Evolutionary conservation across 352 stramenopile genomes (phyloP).

Genomic region (Thraustochytrium sp.): DNA sequence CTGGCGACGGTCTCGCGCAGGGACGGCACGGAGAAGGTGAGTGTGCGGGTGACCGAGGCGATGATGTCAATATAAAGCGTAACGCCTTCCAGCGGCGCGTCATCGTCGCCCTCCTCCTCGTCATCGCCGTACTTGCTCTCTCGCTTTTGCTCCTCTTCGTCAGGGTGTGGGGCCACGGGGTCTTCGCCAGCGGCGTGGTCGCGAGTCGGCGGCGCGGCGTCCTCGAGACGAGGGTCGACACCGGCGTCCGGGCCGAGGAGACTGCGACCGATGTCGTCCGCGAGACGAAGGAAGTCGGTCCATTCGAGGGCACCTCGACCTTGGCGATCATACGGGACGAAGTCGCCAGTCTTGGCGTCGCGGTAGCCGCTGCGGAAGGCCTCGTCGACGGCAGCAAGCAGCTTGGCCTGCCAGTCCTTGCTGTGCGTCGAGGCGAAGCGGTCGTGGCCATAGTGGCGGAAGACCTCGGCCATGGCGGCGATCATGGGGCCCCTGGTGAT

Average conservation of each 20-base stretch:
- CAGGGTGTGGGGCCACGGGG: not conserved
- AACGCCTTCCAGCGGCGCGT: not conserved
- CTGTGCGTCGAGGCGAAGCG: not conserved
- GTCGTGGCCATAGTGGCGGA: not conserved
- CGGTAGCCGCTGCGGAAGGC: slow-evolving; percentile 5
- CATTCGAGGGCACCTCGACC: slow-evolving; percentile 8
- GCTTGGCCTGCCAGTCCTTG: not conserved
- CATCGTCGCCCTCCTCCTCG: not conserved
- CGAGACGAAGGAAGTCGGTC: not conserved
- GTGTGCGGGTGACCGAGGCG: not conserved
- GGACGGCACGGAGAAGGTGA: not conserved
- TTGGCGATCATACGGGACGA: not conserved
- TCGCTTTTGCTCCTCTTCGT: not conserved
- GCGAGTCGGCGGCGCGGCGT: not conserved
- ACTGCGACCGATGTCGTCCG: not conserved
- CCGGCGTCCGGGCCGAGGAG: not conserved
- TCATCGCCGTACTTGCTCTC: not conserved
- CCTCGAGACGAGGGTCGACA: not conserved
- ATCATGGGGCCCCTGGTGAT: slow-evolving; percentile 22
- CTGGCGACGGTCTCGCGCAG: not conserved
- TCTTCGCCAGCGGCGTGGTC: not conserved
- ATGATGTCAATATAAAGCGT: not conserved
- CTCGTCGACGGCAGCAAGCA: slow-evolving; percentile 3
- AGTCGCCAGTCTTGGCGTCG: not conserved
- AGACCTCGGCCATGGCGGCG: not conserved